These are phyloP conservation scores for Cadophora sp. DNA, from an alignment of 2,329 filamentous ascomycete species.

Conservation along the genomic window DNA sequence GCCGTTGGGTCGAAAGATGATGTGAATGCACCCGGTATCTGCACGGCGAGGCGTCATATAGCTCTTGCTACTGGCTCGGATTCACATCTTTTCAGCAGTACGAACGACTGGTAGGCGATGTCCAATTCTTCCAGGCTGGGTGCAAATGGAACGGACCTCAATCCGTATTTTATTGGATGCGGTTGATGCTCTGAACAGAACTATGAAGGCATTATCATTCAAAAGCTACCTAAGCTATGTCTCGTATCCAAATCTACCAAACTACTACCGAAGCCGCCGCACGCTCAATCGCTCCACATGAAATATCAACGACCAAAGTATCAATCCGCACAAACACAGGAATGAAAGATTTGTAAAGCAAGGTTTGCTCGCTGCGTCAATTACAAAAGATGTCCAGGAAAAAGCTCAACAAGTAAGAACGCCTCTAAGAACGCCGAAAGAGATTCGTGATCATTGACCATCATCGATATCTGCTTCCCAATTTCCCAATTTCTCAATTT, in stretches of 20 bases:
- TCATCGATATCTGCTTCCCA: conserved; percentile 3
- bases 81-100: neutral
- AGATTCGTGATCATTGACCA: conserved; percentile 21
- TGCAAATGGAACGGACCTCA: neutral
- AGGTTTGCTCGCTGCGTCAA: neutral
- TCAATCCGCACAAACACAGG: neutral
- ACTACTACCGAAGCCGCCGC: conserved; percentile 2
- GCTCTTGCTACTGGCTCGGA: neutral
- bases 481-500: neutral
- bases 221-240: neutral
- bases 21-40: neutral
- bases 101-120: neutral
- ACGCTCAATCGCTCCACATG: conserved; percentile 7
- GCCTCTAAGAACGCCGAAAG: conserved; percentile 13
- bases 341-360: neutral
- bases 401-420: conserved; percentile 1
- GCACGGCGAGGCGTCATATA: neutral
- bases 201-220: neutral
- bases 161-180: neutral
- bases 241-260: neutral
- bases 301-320: neutral
- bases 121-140: neutral
- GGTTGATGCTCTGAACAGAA: neutral
- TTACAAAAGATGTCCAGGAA: neutral
- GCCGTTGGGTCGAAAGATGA: conserved; percentile 9